phyloP scores from a whole-genome alignment of 2,329 filamentous ascomycete species.

The Aurifilum marmelostoma region DNA sequence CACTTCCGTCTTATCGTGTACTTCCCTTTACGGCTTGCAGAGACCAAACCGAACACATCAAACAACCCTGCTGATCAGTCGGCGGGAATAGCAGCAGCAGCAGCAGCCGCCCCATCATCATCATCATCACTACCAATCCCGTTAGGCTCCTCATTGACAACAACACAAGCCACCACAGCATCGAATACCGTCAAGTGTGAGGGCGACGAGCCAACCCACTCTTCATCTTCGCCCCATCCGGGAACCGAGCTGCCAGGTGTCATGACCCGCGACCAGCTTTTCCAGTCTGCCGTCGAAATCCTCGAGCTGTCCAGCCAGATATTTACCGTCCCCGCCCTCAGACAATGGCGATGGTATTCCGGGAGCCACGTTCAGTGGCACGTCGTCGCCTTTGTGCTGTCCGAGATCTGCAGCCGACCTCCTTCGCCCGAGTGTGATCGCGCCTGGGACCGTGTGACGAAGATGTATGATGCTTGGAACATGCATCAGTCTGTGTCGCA shows the following conservation, averaged over 20 bases:
- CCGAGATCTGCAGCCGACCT: constrained; percentile 50
- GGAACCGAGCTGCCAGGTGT: neutral
- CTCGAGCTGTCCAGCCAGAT: constrained; percentile 66
- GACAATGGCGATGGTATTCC: constrained; percentile 54
- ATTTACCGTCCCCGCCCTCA: constrained; percentile 63
- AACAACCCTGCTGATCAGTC: neutral
- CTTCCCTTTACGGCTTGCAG: constrained; percentile 2
- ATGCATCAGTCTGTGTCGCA: neutral
- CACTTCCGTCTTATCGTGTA: constrained; percentile 25
- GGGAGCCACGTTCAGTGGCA: constrained; percentile 57
- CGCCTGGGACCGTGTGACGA: constrained; percentile 49
- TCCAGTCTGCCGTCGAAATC: constrained; percentile 73
- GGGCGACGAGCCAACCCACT: neutral
- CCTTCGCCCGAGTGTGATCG: constrained; percentile 56
- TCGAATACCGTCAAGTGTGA: neutral
- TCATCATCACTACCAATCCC: neutral
- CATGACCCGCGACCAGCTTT: constrained; percentile 64
- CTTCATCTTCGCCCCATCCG: neutral
- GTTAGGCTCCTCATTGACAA: neutral
- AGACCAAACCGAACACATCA: neutral
- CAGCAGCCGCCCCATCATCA: neutral
- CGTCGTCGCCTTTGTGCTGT: constrained; percentile 52
- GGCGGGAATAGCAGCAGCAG: too few relatives aligned
- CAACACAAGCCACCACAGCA: neutral
- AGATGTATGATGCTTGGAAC: constrained; percentile 11